Base-by-base conservation (phyloP, 495 filamentous ascomycete species). In the Pyrenula massariospora region DNA sequence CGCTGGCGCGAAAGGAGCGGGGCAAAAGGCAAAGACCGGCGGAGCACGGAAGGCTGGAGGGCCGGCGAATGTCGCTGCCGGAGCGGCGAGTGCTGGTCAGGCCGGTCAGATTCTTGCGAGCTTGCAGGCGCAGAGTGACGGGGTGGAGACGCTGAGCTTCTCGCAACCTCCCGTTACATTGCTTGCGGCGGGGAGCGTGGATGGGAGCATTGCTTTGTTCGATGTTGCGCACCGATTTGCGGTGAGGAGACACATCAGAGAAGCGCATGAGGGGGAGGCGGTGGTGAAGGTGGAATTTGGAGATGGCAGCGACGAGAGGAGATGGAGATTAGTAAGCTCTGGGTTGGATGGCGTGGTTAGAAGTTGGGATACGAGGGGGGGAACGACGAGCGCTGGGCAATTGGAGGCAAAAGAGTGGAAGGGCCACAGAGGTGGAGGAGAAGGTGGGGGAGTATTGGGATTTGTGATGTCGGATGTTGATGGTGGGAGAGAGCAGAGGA, bases 221-320 rank as follows among this genome's bases (percentile, higher is more conserved):
- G 94, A 99, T 69, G 81, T 84, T 0, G 80, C 87, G 31, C 84
- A 89, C 53, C 79, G 84, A 3, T 97, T 94, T 63, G 88, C 91
- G 0, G 78, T 92, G 47, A 77, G 93, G 36, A 72, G 86, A 52
- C 83, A 92, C 65, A 87, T 96, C 55, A 71, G 75, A 56, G 87
- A 84, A 25, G 93, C 89, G 5, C 68, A 97, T 68, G 84, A 91
- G 21, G 92, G 86, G 36, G 81, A 76, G 59, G 81, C 86, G 12
- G 88, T 97, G 12, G 91, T 97, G 54, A 91, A 93, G 71, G 84
- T 96, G 10, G 91, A 95, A 58, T 99, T 96, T 68, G 63, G 65
- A 31, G 63, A 66, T 1, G 60, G 50, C 65, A 58, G 56, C 59
- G 50, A 62, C 70, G 57, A 64, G 64, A 52, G 70, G 71, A 20